Evolutionary conservation across 495 filamentous ascomycete genomes (phyloP), one percentile per base, ranked within the genome.

Genomic region (Eremomyces bilateralis): DNA sequence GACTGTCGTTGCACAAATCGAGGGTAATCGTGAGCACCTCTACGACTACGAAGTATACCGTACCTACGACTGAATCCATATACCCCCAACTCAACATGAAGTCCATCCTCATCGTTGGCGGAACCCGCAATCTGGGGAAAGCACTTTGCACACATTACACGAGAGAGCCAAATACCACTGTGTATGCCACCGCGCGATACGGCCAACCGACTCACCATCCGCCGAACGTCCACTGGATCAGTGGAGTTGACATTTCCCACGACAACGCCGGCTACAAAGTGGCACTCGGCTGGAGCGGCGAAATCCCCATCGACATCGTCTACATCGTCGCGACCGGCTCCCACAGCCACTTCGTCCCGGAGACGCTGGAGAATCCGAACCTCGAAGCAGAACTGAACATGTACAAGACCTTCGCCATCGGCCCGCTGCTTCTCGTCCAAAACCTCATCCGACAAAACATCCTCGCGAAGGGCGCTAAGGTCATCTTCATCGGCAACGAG

Each of bases 361-460:
- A 81, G 38, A 57, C 62, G 15, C 64, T 69, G 30, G 64, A 69
- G 24, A 53, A 58, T n/a, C 72, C 71, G 2, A 60, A 73, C 37
- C 79, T 63, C 60, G 65, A 71, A 12, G 67, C 71, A 18, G 53
- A 80, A 44, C 50, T 76, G 15, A 59, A 56, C 20, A 81, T 79
- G 73, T 81, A 81, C 48, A 75, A 70, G 20, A 76, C 62, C 0
- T 70, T 61, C 13, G 61, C 73, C 0, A 64, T 81, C 24, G 71
- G 65, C 1, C 75, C 74, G 0, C 63, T 73, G 5, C 74, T 78
- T 45, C 49, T 79, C 17, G 60, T 78, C 10, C 67, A 73, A 38
- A 49, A 63, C 19, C 64, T 80, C 3, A 58, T 64, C 20, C 65
- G 69, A 31, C 57, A 61, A 0, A 58, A 57, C 0, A 42, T 71